Evolutionary conservation across 2,329 filamentous ascomycete species (phyloP), one percentile per base, ranked within the genome.

Genomic region (Aureobasidium sp.): DNA sequence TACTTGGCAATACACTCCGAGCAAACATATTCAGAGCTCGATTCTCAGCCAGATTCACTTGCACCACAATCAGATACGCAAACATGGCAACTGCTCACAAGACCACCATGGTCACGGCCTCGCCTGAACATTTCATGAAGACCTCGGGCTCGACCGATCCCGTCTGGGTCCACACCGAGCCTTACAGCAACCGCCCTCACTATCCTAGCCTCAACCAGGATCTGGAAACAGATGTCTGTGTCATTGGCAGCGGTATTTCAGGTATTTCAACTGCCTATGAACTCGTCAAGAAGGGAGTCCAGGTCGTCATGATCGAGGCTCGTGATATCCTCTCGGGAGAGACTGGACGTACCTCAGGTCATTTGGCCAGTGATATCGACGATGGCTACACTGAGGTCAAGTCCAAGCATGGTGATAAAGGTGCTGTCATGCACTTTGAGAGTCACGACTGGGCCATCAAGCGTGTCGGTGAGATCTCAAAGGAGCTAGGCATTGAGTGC

Each of bases 361-460:
- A 84, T 66, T 69, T 84, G 34, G 76, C 80, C 2, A 84, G 77
- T 62, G 79, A 79, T 3, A 70, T 85, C 2, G 82, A 84, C 34
- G 81, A 83, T 57, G 77, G 78, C 2, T 85, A 82, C 63, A 66
- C 73, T 0, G 73, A 77, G 27, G 82, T 84, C 58, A 74, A 74
- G 8, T 77, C 78, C 70, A 82, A 82, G 69, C 81, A 83, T 56
- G 81, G 82, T 0, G 69, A 77, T 23, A 70, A 76, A 0, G 80
- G 80, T 1, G 81, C 82, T 0, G 75, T 74, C 62, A 66, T 72
- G 0, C 80, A 80, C 0, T 81, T 80, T 0, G 80, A 84, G 17
- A 82, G 80, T 29, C 82, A 84, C 61, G 73, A 75, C 0, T 85
- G 81, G 79, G 82, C 81, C 0, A 66, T 83, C 12, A 74, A 80